Evolutionary conservation across 208 protist genomes (phyloP).

Genomic region (Leishmania arabica): DNA sequence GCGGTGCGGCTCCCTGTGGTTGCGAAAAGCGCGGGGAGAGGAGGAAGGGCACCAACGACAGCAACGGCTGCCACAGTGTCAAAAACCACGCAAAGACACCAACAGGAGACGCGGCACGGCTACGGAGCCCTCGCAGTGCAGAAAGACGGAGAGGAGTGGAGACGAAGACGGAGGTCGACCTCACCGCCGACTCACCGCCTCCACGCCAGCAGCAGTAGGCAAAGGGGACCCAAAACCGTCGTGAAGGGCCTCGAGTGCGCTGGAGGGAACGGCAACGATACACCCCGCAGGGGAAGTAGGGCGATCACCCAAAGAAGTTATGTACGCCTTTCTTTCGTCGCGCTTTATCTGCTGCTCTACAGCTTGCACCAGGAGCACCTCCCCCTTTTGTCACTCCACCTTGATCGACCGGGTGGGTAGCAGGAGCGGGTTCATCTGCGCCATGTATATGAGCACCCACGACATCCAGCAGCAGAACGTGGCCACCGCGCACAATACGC

Average conservation of each 20-base stretch:
- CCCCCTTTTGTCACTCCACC: constrained; percentile 38
- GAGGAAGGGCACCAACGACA: background rate
- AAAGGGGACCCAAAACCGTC: background rate
- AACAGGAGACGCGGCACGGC: background rate
- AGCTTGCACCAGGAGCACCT: background rate
- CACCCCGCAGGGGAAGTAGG: background rate
- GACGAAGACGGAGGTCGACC: background rate
- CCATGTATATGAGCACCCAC: constrained; percentile 94
- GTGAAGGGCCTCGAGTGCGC: background rate
- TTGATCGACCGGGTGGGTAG: constrained; percentile 88
- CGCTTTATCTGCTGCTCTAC: background rate
- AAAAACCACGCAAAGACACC: background rate
- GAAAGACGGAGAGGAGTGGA: background rate
- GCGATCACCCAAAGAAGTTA: too few species aligned
- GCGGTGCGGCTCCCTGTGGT: background rate
- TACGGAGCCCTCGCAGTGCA: background rate
- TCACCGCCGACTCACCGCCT: background rate
- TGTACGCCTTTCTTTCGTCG: background rate
- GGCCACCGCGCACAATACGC: constrained; percentile 61
- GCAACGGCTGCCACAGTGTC: background rate
- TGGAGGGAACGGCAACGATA: background rate
- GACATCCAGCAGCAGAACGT: constrained; percentile 94
- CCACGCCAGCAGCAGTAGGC: background rate
- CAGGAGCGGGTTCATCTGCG: constrained; percentile 90
- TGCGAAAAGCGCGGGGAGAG: background rate